phyloP scores from a whole-genome alignment of 441 rosid genomes.

The Gossypium schwendimanii region DNA sequence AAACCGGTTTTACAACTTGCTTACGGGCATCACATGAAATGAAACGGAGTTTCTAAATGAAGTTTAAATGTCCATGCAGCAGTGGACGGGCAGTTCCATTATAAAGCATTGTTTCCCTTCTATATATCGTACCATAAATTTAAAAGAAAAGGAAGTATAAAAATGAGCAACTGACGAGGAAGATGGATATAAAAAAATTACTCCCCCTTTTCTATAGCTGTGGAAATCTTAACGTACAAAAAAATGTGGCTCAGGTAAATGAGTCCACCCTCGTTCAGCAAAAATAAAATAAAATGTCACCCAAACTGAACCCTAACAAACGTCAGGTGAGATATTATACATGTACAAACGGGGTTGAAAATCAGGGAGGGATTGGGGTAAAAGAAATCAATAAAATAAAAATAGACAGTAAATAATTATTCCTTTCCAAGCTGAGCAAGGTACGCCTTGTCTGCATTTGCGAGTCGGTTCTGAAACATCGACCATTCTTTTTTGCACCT shows the following conservation, averaged over 20 bases:
- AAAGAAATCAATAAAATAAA: neutral
- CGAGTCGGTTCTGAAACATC: slow-evolving; percentile 49
- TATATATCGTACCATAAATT: neutral
- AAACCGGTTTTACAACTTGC: neutral
- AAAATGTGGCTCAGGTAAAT: slow-evolving; percentile 14
- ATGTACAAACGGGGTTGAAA: slow-evolving; percentile 22
- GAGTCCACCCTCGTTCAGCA: slow-evolving; percentile 12
- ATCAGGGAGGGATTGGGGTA: neutral
- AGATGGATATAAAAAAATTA: neutral
- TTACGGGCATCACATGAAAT: neutral
- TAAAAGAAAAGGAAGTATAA: neutral
- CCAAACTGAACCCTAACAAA: neutral
- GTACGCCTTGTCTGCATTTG: slow-evolving; percentile 47
- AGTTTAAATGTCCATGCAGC: neutral
- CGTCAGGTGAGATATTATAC: slow-evolving; percentile 8
- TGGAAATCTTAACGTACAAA: slow-evolving; percentile 15
- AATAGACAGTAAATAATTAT: slow-evolving; percentile 6
- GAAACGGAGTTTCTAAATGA: neutral
- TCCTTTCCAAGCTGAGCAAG: slow-evolving; percentile 27
- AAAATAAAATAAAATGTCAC: neutral
- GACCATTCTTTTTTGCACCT: slow-evolving; percentile 68
- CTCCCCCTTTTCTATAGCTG: slow-evolving; percentile 3
- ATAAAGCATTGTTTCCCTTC: neutral
- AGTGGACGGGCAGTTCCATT: neutral
- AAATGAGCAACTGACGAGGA: neutral